Base-by-base conservation (phyloP, 208 protist genomes). In the Phytomonas sp. region DNA sequence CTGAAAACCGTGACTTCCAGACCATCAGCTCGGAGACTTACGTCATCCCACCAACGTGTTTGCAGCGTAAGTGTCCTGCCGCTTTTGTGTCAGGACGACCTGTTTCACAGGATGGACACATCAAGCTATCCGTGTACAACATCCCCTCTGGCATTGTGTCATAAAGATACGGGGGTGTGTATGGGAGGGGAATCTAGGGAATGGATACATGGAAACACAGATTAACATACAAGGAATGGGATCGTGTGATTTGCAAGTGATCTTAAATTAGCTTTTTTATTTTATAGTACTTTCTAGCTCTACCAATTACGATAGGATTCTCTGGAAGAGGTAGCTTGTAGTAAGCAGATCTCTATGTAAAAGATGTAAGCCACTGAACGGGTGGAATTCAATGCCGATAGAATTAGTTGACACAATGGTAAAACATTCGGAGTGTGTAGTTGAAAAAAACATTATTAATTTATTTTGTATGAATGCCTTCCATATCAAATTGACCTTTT, bases 71-170 rank as follows among this genome's bases (percentile, higher is more conserved):
- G 11, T 95, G 90, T 74, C 90, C 90, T 23, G 81, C 87, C 14
- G 56, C 80, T n/a, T 84, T 88, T 63, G 85, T 93, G 62, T 77
- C 83, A 30, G 42, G 69, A 61, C 85, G 90, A 23, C 86, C 90
- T 11, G 76, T 78, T 26, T 95, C 90, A 26, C 76, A 78, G 34
- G 90, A 95, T 75, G 90, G 90, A 10, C 90, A 95, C 76, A 81
- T 89, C 69, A 95, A 95, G 76, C 77, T 93, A 32, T 95, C 85
- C 49, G 86, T 93, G 33, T 91, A 95, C 69, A 86, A 88, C 60
- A 89, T 94, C 59, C 89, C 89, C 8, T 83, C 83, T 4, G 89
- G 89, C 33, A 60, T 88, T 69, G 72, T 69, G 26, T 87, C 80
- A 62, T 72, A 29, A 6, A 6, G 14, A 31, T 29, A 19, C n/a